Evolutionary conservation across 768 basidiomycete genomes (phyloP), one percentile per base, ranked within the genome.

Genomic region (Plicaturopsis crispa): DNA sequence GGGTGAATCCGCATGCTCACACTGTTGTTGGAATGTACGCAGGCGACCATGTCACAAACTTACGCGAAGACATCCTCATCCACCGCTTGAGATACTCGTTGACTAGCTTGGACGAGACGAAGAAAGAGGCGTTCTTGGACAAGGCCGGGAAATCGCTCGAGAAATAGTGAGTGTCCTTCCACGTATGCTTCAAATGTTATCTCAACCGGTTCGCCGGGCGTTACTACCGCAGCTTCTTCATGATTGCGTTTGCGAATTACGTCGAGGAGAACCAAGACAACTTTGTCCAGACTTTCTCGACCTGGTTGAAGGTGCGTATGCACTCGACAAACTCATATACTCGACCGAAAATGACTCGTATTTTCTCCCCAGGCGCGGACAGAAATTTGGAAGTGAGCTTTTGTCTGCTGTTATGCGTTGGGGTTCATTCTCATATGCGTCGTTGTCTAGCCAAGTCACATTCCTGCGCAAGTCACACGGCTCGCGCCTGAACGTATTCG

Each of bases 41-140:
- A 93, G 91, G 84, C 46, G 91, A 94, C 55, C 89, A 93, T 40
- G 90, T 97, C 14, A 78, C 80, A 22, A 94, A 98, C 53, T 58
- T 99, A 8, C 75, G 94, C 33, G 93, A 98, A 61, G 84, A 87
- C 43, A 83, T 98, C 24, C 66, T 98, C 21, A 70, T 73, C 6
- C 71, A 87, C 53, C 78, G 96, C 13, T 65, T 98, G 32, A 82
- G 78, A 44, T 96, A 96, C 57, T 85, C 93, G 1, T 68, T 90
- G 39, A 80, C 85, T 4, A 78, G 78, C 16, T 75, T 85, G 63
- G 75, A 65, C 39, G 75, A 71, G 52, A 68, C 69, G 11, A 56
- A 54, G 35, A 54, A 62, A 20, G 76, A 78, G 34, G 63, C 63
- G 4, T 68, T 70, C 42, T 57, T 91, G 32, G 67, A 68, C 31